Conservation (phyloP, 257 asterid genomes). For the Pogostemon cablin region DNA sequence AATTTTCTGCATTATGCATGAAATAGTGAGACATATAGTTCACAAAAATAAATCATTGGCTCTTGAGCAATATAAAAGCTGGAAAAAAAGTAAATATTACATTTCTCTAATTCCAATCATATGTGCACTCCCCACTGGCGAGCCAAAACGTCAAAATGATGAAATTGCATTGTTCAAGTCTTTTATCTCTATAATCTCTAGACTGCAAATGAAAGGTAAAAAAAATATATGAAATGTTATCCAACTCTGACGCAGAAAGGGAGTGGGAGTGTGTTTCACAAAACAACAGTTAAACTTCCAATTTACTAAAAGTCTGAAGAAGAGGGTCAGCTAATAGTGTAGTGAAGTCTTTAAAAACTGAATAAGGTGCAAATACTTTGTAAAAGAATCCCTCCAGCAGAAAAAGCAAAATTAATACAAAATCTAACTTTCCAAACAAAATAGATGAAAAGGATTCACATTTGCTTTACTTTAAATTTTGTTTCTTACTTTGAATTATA, state of each 20-base stretch:
- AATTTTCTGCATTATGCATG: conserved; percentile 53
- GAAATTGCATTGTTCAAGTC: conserved; percentile 65
- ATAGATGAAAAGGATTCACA: no score
- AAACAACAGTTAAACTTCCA: conserved; percentile 49
- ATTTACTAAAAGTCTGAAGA: conserved; percentile 64
- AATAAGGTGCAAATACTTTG: conserved; percentile 65
- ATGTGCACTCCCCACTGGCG: conserved; percentile 86
- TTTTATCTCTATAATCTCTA: conserved; percentile 50
- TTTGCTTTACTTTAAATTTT: no score
- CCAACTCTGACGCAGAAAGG: conserved; percentile 1
- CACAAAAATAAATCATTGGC: conserved; percentile 10
- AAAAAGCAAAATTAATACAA: no score
- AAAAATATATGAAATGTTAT: background rate
- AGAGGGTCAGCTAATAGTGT: conserved; percentile 74
- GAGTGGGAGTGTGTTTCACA: background rate
- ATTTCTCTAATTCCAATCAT: conserved; percentile 89
- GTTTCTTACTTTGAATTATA: no score
- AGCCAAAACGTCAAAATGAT: conserved; percentile 82
- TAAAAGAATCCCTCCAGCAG: no score
- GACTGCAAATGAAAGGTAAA: conserved; percentile 45
- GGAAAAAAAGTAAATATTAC: conserved; percentile 37
- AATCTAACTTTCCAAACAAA: no score
- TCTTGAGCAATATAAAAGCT: background rate
- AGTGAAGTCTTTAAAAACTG: conserved; percentile 90
- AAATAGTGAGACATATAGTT: conserved; percentile 7